Percentiles rank a stretch among this genome's conserved stretches.
Conservation (phyloP, 352 stramenopile species). For the Pythium dissotocum region DNA sequence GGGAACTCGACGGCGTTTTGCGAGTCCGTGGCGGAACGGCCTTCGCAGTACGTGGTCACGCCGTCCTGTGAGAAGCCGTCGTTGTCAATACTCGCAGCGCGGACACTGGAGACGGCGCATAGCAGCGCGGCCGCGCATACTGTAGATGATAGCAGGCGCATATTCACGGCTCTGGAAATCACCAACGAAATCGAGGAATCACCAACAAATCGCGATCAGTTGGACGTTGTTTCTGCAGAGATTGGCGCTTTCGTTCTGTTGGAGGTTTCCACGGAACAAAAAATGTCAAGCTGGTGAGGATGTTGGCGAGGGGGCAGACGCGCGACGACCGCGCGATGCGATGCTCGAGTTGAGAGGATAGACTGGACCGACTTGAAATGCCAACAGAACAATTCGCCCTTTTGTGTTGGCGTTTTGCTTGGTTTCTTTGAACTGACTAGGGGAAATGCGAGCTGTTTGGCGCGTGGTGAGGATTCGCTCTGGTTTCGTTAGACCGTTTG, state of each 20-base stretch:
- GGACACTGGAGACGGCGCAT: neutral
- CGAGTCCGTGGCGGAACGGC: constrained; percentile 27
- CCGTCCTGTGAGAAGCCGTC: constrained; percentile 61
- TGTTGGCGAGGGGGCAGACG: neutral
- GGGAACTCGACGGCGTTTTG: constrained; percentile 34
- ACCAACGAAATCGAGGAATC: constrained; percentile 1
- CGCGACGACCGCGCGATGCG: neutral
- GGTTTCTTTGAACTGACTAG: constrained; percentile 3
- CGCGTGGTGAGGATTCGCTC: neutral
- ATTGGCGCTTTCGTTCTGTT: neutral
- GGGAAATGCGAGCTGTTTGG: neutral
- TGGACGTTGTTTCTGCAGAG: neutral
- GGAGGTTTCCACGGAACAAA: constrained; percentile 4
- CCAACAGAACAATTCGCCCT: neutral
- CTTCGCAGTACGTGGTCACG: constrained; percentile 74
- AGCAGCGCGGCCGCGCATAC: constrained; percentile 2
- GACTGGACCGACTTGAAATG: neutral
- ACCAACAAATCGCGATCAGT: neutral
- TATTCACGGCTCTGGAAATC: neutral
- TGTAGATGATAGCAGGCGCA: constrained; percentile 7
- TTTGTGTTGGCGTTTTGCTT: neutral
- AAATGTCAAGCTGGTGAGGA: neutral
- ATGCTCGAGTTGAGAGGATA: neutral
- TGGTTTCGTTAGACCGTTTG: neutral
- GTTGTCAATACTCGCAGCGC: constrained; percentile 53